Conservation (phyloP, 2,329 filamentous ascomycete genomes). For the Aspergillus sergii region DNA sequence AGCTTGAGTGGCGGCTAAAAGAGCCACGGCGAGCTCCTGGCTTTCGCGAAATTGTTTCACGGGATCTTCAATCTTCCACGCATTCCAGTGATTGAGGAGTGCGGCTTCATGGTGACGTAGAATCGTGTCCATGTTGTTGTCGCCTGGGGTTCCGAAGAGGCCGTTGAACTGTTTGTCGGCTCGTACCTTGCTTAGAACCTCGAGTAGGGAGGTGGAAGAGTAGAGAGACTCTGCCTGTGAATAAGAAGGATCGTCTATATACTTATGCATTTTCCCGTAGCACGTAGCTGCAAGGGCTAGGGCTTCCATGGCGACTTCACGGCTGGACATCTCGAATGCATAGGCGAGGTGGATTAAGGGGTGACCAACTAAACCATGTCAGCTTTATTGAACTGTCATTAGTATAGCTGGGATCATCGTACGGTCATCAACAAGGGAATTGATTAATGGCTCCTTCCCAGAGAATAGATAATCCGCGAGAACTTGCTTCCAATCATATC, state of each 20-base stretch:
- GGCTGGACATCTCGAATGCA: slow-evolving; percentile 83
- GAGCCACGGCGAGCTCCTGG: slow-evolving; percentile 56
- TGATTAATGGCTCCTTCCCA: slow-evolving; percentile 72
- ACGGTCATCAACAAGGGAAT: slow-evolving; percentile 78
- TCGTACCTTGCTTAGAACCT: slow-evolving; percentile 70
- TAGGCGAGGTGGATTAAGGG: slow-evolving; percentile 95
- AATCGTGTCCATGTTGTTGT: slow-evolving; percentile 66
- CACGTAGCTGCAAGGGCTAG: slow-evolving; percentile 68
- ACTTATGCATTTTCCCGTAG: slow-evolving; percentile 60
- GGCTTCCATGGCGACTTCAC: slow-evolving; percentile 86
- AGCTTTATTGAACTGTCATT: not conserved
- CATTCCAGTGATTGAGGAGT: slow-evolving; percentile 87
- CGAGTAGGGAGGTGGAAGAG: slow-evolving; percentile 63
- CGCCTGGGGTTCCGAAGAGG: slow-evolving; percentile 61
- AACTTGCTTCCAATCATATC: slow-evolving; percentile 83
- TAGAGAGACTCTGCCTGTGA: slow-evolving; percentile 63
- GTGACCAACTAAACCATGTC: slow-evolving; percentile 68
- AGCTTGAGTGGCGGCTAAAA: slow-evolving; percentile 40
- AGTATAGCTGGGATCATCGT: slow-evolving; percentile 42
- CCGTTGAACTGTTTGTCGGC: slow-evolving; percentile 70
- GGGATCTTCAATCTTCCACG: slow-evolving; percentile 73
- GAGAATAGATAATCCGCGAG: slow-evolving; percentile 74
- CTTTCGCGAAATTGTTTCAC: slow-evolving; percentile 74
- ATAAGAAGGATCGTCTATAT: slow-evolving; percentile 72
- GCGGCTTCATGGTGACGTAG: slow-evolving; percentile 70